Base-by-base conservation (phyloP, 73 alveolate species). In the Stentor coeruleus region DNA sequence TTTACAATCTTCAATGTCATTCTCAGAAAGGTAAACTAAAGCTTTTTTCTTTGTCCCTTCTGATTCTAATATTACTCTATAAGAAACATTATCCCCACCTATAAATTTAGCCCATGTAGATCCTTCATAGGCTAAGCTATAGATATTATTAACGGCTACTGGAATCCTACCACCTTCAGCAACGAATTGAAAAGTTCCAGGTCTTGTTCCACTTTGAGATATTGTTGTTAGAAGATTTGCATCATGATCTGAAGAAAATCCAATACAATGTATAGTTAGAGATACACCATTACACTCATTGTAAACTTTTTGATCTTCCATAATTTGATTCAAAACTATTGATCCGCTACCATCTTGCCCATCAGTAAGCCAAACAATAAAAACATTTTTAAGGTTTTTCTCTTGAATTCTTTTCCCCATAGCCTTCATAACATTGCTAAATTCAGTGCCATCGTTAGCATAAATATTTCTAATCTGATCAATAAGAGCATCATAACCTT, bases 1-100 rank as follows among this genome's bases (percentile, higher is more conserved):
- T 66, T 66, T 66, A 40, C 79, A 66, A 40, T 66, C 79, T 66
- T 66, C 79, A 28, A 66, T 28, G 37, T 66, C 79, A 2, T 66
- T 66, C 33, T 66, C 79, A 1, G 79, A 66, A 40, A 66, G n/a
- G 37, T 66, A 66, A 40, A 66, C 79, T 26, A 66, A 33, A 20
- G 79, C 79, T 26, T 66, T 20, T 20, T 66, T 31, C 33, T 20
- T 15, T 1, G 20, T 40, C 33, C 79, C 42, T 14, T 66, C 79
- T 20, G n/a, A 20, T 20, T 66, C 79, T 14, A 66, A 20, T 1
- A 20, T 20, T 0, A 66, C 79, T 66, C 33, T 66, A 40, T 66
- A 59, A 3, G 77, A 59, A n/a, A n/a, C n/a, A n/a, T n/a, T n/a
- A n/a, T n/a, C n/a, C n/a, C n/a, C n/a, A n/a, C n/a, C n/a, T n/a